phyloP scores from a whole-genome alignment of 768 basidiomycete genomes.

The Plicaturopsis crispa region DNA sequence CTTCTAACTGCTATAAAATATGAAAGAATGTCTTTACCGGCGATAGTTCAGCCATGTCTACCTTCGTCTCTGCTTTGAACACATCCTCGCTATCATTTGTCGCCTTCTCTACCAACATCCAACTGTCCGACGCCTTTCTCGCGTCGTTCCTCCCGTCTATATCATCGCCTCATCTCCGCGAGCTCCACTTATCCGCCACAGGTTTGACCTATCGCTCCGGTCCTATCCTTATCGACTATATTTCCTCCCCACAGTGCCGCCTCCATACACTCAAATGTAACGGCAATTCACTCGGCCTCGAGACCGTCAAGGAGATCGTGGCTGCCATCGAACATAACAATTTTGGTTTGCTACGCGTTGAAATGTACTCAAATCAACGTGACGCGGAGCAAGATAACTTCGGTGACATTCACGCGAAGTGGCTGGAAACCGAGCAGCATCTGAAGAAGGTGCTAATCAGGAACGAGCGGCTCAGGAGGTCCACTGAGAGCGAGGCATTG shows the following conservation, averaged over 20 bases:
- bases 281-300: constrained; percentile 44
- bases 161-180: constrained; percentile 37
- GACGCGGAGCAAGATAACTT: constrained; percentile 19
- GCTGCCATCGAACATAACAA: constrained; percentile 37
- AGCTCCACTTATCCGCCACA: constrained; percentile 49
- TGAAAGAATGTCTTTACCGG: constrained; percentile 33
- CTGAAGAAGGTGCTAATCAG: constrained; percentile 29
- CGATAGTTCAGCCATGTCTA: constrained; percentile 23
- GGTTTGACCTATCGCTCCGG: constrained; percentile 35
- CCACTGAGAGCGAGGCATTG: constrained; percentile 39
- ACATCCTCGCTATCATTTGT: constrained; percentile 43
- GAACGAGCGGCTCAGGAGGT: constrained; percentile 32
- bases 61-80: constrained; percentile 46
- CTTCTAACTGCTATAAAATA: too few species aligned
- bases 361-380: constrained; percentile 40
- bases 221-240: constrained; percentile 36
- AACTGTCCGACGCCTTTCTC: constrained; percentile 44
- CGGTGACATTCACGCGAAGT: constrained; percentile 15
- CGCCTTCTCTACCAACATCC: constrained; percentile 40
- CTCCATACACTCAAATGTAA: constrained; percentile 45
- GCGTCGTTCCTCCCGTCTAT: constrained; percentile 42
- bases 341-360: constrained; percentile 38
- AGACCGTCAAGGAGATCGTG: constrained; percentile 36
- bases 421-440: constrained; percentile 26
- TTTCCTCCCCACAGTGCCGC: constrained; percentile 42